Evolutionary conservation across 192 early-diverging fungal species (phyloP).

Genomic region (Backusella morwellensis): DNA sequence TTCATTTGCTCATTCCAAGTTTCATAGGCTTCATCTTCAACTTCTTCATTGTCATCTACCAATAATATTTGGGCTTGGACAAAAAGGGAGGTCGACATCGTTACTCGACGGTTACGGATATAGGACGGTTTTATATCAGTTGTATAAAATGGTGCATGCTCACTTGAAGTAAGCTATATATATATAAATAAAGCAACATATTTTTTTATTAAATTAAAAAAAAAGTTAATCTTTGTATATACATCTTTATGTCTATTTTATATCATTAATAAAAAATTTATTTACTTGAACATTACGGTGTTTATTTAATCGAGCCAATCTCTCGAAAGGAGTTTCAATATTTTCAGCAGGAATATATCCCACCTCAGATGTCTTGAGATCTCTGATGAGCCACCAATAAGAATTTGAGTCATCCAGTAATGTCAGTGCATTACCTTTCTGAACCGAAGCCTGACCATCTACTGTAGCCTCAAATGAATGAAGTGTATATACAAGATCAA

Average conservation of each 20-base stretch:
- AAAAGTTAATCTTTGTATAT: background rate
- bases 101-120: conserved; percentile 26
- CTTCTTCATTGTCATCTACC: conserved; percentile 25
- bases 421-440: conserved; percentile 68
- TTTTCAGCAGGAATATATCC: conserved; percentile 88
- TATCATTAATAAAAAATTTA: background rate
- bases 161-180: conserved; percentile 59
- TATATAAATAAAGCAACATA: background rate
- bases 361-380: conserved; percentile 61
- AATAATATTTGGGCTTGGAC: conserved; percentile 26
- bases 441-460: conserved; percentile 77
- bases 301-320: conserved; percentile 74
- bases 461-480: conserved; percentile 79
- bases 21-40: conserved; percentile 41
- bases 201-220: background rate
- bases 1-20: conserved; percentile 43
- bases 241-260: background rate
- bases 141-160: conserved; percentile 31
- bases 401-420: conserved; percentile 77
- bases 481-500: conserved; percentile 73
- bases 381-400: conserved; percentile 76
- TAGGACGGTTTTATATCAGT: conserved; percentile 11
- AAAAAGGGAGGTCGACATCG: conserved; percentile 13
- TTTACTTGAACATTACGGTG: conserved; percentile 62
- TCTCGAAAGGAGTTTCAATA: conserved; percentile 77